Evolutionary conservation across 164 flowering plant species (phyloP).

Genomic region (Magnolia sinica): DNA sequence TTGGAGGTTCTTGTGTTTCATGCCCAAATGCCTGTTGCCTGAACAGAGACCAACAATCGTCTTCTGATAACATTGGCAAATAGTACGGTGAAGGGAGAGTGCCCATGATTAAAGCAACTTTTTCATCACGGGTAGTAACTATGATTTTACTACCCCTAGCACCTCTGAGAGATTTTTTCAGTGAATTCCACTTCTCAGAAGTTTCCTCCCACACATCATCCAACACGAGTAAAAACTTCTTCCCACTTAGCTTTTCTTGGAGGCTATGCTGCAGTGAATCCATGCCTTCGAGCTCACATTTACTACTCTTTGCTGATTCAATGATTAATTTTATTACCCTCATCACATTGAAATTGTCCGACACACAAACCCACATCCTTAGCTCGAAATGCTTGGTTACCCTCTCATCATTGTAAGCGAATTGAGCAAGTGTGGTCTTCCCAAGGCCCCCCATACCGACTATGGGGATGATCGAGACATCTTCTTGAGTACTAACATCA

Average conservation of each 20-base stretch:
- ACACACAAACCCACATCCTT: background rate
- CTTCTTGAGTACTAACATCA: too few relatives aligned
- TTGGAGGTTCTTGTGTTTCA: background rate
- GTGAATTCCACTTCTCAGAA: background rate
- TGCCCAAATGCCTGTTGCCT: background rate
- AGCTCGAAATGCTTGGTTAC: background rate
- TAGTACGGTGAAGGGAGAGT: background rate
- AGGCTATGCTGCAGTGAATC: background rate
- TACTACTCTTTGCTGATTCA: background rate
- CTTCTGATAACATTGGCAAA: conserved; percentile 9
- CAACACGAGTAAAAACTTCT: conserved; percentile 10
- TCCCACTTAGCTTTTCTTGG: background rate
- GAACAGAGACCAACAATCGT: conserved; percentile 10
- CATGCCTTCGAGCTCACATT: background rate
- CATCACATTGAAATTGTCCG: background rate
- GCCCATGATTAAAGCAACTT: conserved; percentile 5
- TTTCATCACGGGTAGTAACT: conserved; percentile 10
- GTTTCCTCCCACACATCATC: conserved; percentile 16
- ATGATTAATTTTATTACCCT: background rate
- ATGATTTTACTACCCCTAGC: conserved; percentile 8
- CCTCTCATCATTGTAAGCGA: conserved; percentile 5
- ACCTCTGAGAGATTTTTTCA: background rate
- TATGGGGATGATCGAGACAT: background rate
- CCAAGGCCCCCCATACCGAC: conserved; percentile 3
- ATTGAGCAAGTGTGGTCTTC: conserved; percentile 10